Base-by-base conservation (phyloP, 768 basidiomycete species). In the Vararia minispora region DNA sequence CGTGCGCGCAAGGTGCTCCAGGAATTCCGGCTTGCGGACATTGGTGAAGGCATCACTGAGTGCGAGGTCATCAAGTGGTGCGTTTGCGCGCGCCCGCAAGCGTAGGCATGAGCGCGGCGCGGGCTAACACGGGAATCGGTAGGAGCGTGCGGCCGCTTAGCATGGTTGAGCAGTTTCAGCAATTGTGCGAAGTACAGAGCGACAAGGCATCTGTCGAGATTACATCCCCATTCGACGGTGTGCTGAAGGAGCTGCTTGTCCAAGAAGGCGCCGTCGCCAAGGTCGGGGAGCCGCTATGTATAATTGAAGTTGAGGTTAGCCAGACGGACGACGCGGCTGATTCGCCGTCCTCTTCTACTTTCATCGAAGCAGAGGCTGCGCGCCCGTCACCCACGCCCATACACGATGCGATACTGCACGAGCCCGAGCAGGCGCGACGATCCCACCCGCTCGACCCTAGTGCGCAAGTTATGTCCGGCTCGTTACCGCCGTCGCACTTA, bases 201-300 rank as follows among this genome's bases (percentile, higher is more conserved):
- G 87, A 90, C 70, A 90, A 90, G 57, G 87, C 86, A 1, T 82
- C 76, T 57, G 87, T 91, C 18, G 88, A 91, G 57, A 89, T 92
- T 39, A 91, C 88, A 3, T 81, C 79, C 40, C 88, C 88, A 2
- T 89, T 71, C 50, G 80, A 88, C 28, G 88, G 88, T 5, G 62
- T 76, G 23, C 62, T 91, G 33, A 76, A 70, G 44, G 69, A 82
- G 45, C 58, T 90, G 5, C 64, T 86, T 1, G 85, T 88, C 13
- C 60, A 77, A 46, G 85, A 87, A 53, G 88, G 88, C 14, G 74
- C 86, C 52, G 68, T 90, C 13, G 85, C 84, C 14, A 86, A 86
- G 52, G 88, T 90, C 13, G 87, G 89, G 23, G 61, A 70, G 14
- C 76, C 75, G 8, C 64, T 91, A 2, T 91, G 87, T 56, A 48